Evolutionary conservation across 345 rosid genomes (phyloP).

Genomic region (Salix purpurea): DNA sequence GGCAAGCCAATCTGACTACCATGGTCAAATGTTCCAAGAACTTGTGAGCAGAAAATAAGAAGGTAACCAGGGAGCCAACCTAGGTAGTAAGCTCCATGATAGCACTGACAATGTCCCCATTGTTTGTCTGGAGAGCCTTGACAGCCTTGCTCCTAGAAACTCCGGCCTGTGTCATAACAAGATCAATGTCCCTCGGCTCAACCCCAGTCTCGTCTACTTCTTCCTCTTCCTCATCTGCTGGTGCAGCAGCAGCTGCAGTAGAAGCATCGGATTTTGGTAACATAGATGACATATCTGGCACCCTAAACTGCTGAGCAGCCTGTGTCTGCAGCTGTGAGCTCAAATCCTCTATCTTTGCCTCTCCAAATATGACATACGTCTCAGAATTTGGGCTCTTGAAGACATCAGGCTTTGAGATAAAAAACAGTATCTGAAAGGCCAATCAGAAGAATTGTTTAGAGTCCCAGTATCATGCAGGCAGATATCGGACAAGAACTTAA

Average conservation of each 20-base stretch:
- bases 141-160: slow-evolving; percentile 70
- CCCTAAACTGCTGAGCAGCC: slow-evolving; percentile 84
- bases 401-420: slow-evolving; percentile 82
- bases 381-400: slow-evolving; percentile 88
- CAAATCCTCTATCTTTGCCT: slow-evolving; percentile 90
- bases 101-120: slow-evolving; percentile 89
- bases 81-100: slow-evolving; percentile 87
- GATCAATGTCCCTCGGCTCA: slow-evolving; percentile 74
- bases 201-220: slow-evolving; percentile 71
- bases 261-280: slow-evolving; percentile 55
- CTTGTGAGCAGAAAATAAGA: not conserved
- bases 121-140: slow-evolving; percentile 62
- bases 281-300: slow-evolving; percentile 65
- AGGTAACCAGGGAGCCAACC: not conserved
- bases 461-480: slow-evolving; percentile 1
- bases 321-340: slow-evolving; percentile 89
- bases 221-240: slow-evolving; percentile 71
- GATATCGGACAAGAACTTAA: not conserved
- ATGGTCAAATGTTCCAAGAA: not conserved
- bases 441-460: not conserved
- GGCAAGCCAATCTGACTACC: not conserved
- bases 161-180: slow-evolving; percentile 85
- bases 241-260: slow-evolving; percentile 18
- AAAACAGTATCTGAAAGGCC: slow-evolving; percentile 57
- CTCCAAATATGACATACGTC: slow-evolving; percentile 78